Conservation (phyloP, 306 rosid species). For the Vigna trinervia region DNA sequence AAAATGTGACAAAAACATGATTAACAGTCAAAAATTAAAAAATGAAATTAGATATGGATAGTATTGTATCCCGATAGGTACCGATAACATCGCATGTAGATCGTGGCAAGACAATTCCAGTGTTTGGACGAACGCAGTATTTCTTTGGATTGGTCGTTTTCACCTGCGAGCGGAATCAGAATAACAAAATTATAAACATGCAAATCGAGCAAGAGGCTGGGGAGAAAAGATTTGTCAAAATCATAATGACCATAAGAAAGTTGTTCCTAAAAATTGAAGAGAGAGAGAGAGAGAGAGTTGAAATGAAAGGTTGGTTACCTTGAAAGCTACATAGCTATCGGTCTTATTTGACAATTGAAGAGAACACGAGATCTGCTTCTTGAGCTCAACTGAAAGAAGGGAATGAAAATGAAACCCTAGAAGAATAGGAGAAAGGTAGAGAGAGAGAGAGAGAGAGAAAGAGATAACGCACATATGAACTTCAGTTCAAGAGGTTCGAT, state of each 20-base stretch:
- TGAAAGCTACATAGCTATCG: slow-evolving; percentile 85
- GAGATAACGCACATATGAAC: slow-evolving; percentile 69
- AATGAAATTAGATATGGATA: not conserved
- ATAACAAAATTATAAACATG: slow-evolving; percentile 25
- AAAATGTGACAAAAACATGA: slow-evolving; percentile 21
- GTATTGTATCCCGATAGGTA: slow-evolving; percentile 40
- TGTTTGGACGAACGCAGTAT: slow-evolving; percentile 98
- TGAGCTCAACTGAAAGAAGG: slow-evolving; percentile 74
- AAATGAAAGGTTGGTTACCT: slow-evolving; percentile 54
- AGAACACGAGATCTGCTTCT: slow-evolving; percentile 97
- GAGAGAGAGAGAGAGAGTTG: not conserved
- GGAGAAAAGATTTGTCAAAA: not conserved
- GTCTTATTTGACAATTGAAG: slow-evolving; percentile 90
- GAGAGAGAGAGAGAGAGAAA: not conserved
- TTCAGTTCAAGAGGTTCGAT: slow-evolving; percentile 93
- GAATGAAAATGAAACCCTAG: slow-evolving; percentile 36
- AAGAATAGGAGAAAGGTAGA: slow-evolving; percentile 12
- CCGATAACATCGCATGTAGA: slow-evolving; percentile 91
- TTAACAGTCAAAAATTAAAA: not conserved
- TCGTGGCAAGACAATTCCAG: slow-evolving; percentile 84
- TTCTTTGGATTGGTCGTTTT: slow-evolving; percentile 97
- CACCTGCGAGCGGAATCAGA: slow-evolving; percentile 59
- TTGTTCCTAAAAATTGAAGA: not conserved
- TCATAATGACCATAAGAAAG: not conserved
- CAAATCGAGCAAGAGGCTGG: not conserved